phyloP scores from a whole-genome alignment of 1,139 yeast genomes.

The Pichia sp. region DNA sequence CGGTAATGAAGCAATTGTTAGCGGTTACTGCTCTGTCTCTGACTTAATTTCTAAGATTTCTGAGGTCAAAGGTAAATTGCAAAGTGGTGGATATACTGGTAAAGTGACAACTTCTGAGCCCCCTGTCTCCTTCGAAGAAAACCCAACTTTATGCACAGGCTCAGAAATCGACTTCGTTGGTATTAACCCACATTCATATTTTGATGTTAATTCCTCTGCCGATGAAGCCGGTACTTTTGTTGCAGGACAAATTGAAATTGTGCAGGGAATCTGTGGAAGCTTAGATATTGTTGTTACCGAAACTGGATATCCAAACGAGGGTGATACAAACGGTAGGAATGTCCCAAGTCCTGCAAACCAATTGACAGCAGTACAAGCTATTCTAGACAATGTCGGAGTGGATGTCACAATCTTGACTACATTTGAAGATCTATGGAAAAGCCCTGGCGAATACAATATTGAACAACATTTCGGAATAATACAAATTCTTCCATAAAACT shows the following conservation, averaged over 20 bases:
- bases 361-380: slow-evolving; percentile 57
- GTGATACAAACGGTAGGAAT: slow-evolving; percentile 66
- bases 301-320: slow-evolving; percentile 85
- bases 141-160: slow-evolving; percentile 65
- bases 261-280: slow-evolving; percentile 48
- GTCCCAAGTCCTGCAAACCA: slow-evolving; percentile 72
- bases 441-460: slow-evolving; percentile 77
- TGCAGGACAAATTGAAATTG: slow-evolving; percentile 53
- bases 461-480: slow-evolving; percentile 83
- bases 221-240: slow-evolving; percentile 71
- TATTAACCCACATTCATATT: slow-evolving; percentile 83
- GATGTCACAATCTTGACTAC: slow-evolving; percentile 71
- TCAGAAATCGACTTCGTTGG: slow-evolving; percentile 77
- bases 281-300: slow-evolving; percentile 60
- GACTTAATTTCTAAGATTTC: slow-evolving; percentile 62
- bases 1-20: slow-evolving; percentile 81
- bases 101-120: slow-evolving; percentile 81
- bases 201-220: slow-evolving; percentile 60
- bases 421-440: slow-evolving; percentile 79
- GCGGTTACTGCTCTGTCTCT: slow-evolving; percentile 53
- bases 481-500: slow-evolving; percentile 23
- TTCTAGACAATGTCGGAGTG: slow-evolving; percentile 53
- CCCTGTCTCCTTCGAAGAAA: slow-evolving; percentile 61
- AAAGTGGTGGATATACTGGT: slow-evolving; percentile 74
- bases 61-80: slow-evolving; percentile 54